A percentile compares a stretch with the other conserved stretches of the same genome.
These are phyloP conservation scores for Plasmodium cynomolgi DNA, from an alignment of 169 alveolate genomes.

Conservation along the genomic window DNA sequence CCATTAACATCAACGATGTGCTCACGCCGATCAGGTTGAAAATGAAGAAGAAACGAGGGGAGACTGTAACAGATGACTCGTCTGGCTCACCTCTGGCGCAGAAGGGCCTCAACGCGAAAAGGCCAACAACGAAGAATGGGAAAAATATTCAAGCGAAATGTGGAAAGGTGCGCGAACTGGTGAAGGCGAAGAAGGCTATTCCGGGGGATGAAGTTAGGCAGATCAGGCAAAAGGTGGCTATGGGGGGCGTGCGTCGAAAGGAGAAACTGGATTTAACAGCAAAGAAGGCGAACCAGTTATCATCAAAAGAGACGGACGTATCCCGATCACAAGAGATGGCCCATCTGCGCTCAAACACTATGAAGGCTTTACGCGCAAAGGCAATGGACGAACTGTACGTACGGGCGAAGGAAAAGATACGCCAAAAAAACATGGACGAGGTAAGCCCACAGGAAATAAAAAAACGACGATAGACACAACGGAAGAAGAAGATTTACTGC, in stretches of 20 bases:
- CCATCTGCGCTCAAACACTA: not conserved
- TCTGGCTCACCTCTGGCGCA: not conserved
- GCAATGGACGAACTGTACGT: not conserved
- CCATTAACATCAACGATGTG: not conserved
- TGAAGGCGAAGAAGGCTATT: not conserved
- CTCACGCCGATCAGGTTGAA: conserved; percentile 8
- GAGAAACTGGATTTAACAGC: not conserved
- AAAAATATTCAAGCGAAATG: not conserved
- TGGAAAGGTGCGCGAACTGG: not conserved
- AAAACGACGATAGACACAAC: not conserved
- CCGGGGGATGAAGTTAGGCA: not conserved
- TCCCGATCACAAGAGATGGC: not conserved
- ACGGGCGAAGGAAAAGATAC: not conserved
- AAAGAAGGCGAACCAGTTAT: not conserved
- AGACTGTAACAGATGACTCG: not conserved
- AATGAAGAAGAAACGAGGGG: conserved; percentile 1
- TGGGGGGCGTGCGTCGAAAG: not conserved
- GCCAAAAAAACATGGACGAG: not conserved
- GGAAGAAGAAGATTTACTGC: not conserved
- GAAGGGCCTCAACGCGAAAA: not conserved
- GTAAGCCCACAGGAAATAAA: not conserved
- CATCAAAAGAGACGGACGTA: too few species aligned
- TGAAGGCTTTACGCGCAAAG: not conserved
- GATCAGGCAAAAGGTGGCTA: not conserved
- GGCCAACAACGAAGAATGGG: not conserved